These are phyloP conservation scores for Ustilago xerochloae DNA, from an alignment of 1,284 basidiomycete genomes.

Conservation along the genomic window DNA sequence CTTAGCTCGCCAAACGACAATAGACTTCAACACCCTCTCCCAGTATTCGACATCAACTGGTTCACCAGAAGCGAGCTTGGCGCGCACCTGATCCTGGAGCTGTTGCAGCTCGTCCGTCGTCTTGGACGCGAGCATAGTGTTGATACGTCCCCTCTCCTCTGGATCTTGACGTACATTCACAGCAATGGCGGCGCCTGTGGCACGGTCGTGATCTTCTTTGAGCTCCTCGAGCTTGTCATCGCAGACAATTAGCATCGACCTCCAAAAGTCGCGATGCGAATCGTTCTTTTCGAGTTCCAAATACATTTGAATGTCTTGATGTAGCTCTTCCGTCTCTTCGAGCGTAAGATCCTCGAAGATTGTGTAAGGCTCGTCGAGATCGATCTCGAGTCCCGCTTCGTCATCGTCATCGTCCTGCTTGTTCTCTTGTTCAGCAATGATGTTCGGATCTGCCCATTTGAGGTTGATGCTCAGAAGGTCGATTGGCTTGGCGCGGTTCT, in stretches of 20 bases:
- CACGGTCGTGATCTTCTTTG: constrained; percentile 62
- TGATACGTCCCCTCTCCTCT: constrained; percentile 57
- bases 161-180: constrained; percentile 71
- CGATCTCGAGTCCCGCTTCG: constrained; percentile 91
- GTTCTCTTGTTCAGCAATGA: constrained; percentile 90
- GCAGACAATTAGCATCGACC: constrained; percentile 97
- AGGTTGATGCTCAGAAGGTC: constrained; percentile 65
- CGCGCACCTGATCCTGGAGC: constrained; percentile 86
- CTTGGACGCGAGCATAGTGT: constrained; percentile 60
- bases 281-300: constrained; percentile 85
- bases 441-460: constrained; percentile 73
- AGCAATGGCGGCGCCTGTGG: constrained; percentile 3
- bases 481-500: constrained; percentile 79
- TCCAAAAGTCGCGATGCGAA: constrained; percentile 95
- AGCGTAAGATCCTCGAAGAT: constrained; percentile 93
- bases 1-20: constrained; percentile 99
- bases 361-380: constrained; percentile 96
- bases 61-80: constrained; percentile 88
- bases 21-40: constrained; percentile 88
- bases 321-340: constrained; percentile 89
- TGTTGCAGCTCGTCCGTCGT: constrained; percentile 77
- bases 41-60: constrained; percentile 98
- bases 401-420: constrained; percentile 79
- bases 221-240: constrained; percentile 84
- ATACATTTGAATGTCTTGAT: constrained; percentile 93